Conservation (phyloP, 306 rosid species). For the Cajanus cajan region DNA sequence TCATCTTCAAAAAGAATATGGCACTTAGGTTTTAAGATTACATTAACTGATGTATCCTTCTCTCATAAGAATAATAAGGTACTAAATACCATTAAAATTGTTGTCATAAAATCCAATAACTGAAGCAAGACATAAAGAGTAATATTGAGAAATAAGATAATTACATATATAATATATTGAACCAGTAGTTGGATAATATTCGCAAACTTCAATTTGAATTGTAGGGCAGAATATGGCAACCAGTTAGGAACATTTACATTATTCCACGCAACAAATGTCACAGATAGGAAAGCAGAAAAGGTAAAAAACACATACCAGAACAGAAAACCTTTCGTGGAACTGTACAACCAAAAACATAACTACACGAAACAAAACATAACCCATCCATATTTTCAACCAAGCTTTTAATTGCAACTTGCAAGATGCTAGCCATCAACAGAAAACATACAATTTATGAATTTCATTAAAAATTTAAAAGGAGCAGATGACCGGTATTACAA, state of each 20-base stretch:
- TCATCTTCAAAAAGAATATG: not conserved
- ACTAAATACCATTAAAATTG: not conserved
- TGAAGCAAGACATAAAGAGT: constrained; percentile 8
- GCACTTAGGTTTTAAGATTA: not conserved
- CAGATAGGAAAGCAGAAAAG: not conserved
- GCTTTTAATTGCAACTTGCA: constrained; percentile 8
- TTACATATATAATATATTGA: not conserved
- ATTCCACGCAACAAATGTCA: not conserved
- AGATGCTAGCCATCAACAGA: not conserved
- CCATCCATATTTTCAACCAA: not conserved
- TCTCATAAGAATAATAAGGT: not conserved
- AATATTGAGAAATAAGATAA: not conserved
- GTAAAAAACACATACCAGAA: not conserved
- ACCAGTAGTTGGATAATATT: not conserved
- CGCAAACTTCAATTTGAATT: not conserved
- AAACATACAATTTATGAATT: not conserved
- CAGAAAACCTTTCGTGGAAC: not conserved
- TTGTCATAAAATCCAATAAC: constrained; percentile 2
- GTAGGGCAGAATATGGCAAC: not conserved
- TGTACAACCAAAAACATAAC: not conserved
- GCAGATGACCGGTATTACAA: not conserved
- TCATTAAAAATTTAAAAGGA: not conserved
- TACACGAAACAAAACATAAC: not conserved
- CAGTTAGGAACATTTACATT: not conserved
- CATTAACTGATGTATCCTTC: not conserved